Conservation (phyloP, 2,329 filamentous ascomycete genomes). For the Cryphonectria japonica region DNA sequence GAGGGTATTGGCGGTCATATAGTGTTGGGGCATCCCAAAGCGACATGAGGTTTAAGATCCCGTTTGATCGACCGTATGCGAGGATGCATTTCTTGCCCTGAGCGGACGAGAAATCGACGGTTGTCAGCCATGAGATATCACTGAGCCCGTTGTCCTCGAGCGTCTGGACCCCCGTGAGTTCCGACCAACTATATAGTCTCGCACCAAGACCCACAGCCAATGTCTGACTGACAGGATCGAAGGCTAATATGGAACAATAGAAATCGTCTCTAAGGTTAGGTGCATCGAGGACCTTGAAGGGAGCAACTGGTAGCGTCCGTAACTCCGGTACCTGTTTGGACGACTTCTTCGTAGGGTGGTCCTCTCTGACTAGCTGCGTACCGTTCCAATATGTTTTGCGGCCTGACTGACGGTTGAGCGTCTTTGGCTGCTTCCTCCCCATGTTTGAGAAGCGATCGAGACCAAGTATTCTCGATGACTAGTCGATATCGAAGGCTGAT, state of each 20-base stretch:
- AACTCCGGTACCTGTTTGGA: conserved; percentile 33
- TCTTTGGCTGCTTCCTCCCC: conserved; percentile 21
- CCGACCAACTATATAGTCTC: conserved; percentile 87
- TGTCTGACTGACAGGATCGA: conserved; percentile 73
- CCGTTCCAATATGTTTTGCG: conserved; percentile 48
- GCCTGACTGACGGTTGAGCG: conserved; percentile 22
- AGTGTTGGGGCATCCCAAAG: conserved; percentile 57
- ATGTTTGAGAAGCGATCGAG: conserved; percentile 44
- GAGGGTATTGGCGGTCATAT: conserved; percentile 36
- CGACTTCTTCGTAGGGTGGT: conserved; percentile 31
- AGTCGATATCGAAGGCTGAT: conserved; percentile 79
- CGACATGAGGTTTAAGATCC: conserved; percentile 77
- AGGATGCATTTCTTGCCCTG: conserved; percentile 78
- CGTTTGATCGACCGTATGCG: conserved; percentile 80
- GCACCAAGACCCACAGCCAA: conserved; percentile 83
- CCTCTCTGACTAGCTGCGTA: conserved; percentile 43
- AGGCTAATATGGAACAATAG: conserved; percentile 90
- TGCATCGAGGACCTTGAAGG: conserved; percentile 90
- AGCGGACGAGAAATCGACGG: conserved; percentile 85
- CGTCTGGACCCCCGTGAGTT: conserved; percentile 67
- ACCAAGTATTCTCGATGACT: conserved; percentile 66
- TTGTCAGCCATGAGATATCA: conserved; percentile 69
- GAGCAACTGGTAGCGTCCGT: conserved; percentile 66
- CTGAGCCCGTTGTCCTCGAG: conserved; percentile 48
- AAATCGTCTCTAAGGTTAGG: conserved; percentile 91